phyloP scores from a whole-genome alignment of 768 basidiomycete species.

The Leccinellum luteum region DNA sequence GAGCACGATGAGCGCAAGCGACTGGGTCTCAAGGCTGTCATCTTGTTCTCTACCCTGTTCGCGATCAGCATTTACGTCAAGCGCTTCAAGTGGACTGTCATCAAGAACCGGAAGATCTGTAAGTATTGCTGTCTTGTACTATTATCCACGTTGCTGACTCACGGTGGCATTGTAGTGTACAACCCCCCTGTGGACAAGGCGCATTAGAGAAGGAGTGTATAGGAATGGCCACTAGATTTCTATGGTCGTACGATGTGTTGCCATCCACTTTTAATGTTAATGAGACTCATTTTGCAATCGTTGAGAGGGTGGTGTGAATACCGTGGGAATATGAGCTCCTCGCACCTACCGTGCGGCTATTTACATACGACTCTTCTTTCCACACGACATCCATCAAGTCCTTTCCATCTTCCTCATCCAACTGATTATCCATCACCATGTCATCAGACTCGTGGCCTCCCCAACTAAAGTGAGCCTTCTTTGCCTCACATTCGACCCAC shows the following conservation, averaged over 20 bases:
- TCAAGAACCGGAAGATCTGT: conserved; percentile 95
- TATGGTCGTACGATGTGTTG: conserved; percentile 22
- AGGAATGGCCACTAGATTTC: conserved; percentile 22
- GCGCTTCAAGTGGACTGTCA: conserved; percentile 89
- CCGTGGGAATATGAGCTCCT: conserved; percentile 21
- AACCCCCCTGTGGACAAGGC: conserved; percentile 36
- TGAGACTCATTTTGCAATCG: conserved; percentile 13
- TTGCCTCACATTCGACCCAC: not conserved
- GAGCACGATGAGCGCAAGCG: conserved; percentile 98
- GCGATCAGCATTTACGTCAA: conserved; percentile 85
- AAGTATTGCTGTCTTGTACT: conserved; percentile 32
- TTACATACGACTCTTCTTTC: conserved; percentile 10
- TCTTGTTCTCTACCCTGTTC: conserved; percentile 84
- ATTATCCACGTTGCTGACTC: conserved; percentile 4
- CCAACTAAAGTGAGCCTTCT: conserved; percentile 60
- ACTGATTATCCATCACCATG: conserved; percentile 39
- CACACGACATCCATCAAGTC: not conserved
- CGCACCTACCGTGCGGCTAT: not conserved
- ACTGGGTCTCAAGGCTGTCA: conserved; percentile 93
- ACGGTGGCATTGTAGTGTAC: conserved; percentile 30
- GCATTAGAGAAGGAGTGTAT: conserved; percentile 27
- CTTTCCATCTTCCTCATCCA: not conserved
- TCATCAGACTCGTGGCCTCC: conserved; percentile 81
- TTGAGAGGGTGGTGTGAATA: too few species aligned
- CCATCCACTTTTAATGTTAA: conserved; percentile 30